Percentiles rank a stretch among this genome's conserved stretches.
Evolutionary conservation across 2,329 filamentous ascomycete species (phyloP).

Genomic region (Oidium heveae): DNA sequence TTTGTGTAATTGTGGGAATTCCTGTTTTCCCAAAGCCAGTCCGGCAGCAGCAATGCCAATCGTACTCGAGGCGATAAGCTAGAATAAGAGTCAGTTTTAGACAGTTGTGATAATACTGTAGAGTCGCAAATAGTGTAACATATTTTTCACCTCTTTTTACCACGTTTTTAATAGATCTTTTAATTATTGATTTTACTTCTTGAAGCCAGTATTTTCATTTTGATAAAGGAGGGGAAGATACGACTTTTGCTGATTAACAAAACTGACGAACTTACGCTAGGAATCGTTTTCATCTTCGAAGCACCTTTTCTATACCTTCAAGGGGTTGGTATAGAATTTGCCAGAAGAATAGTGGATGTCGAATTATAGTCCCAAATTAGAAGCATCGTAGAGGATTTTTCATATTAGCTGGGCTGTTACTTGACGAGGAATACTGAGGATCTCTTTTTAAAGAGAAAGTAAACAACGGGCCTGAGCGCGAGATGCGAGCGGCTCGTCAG

Average conservation of each 20-base stretch:
- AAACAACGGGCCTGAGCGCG: neutral
- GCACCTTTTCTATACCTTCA: neutral
- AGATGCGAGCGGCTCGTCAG: neutral
- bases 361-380: neutral
- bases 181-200: neutral
- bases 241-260: neutral
- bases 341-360: neutral
- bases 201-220: neutral
- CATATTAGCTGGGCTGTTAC: neutral
- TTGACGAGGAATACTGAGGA: neutral
- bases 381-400: neutral
- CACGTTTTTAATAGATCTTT: neutral
- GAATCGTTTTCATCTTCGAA: slow-evolving; percentile 13
- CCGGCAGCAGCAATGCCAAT: slow-evolving; percentile 14
- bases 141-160: neutral
- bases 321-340: neutral
- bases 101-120: neutral
- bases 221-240: neutral
- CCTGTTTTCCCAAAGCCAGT: slow-evolving; percentile 13
- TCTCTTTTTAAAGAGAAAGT: neutral
- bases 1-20: slow-evolving; percentile 12
- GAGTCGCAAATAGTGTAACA: neutral
- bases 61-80: slow-evolving; percentile 16
- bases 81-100: slow-evolving; percentile 3
- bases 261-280: slow-evolving; percentile 10